Conservation (phyloP, 2,329 filamentous ascomycete genomes). For the Pyricularia sp. region DNA sequence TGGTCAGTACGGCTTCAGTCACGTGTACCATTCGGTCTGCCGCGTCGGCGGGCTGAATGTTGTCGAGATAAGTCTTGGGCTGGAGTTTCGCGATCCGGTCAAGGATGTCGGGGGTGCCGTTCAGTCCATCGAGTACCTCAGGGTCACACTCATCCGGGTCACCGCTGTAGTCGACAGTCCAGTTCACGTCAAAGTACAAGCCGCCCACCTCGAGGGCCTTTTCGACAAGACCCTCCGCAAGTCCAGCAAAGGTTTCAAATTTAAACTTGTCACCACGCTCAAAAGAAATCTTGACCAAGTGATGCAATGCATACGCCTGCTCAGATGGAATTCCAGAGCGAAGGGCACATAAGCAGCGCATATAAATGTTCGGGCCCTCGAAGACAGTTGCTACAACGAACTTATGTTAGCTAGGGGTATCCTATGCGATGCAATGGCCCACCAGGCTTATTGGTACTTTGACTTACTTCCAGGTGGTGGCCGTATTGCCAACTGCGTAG, state of each 20-base stretch:
- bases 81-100: constrained; percentile 55
- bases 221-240: constrained; percentile 78
- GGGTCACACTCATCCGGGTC: constrained; percentile 39
- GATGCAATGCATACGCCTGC: constrained; percentile 84
- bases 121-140: constrained; percentile 35
- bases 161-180: constrained; percentile 58
- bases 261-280: constrained; percentile 92
- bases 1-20: constrained; percentile 74
- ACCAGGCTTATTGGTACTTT: not conserved
- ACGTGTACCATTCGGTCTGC: constrained; percentile 60
- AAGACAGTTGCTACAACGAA: constrained; percentile 33
- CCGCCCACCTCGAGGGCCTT: constrained; percentile 68
- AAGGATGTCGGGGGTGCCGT: constrained; percentile 61
- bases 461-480: constrained; percentile 46
- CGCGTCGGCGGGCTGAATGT: constrained; percentile 60
- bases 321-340: constrained; percentile 69
- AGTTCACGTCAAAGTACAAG: constrained; percentile 71
- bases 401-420: constrained; percentile 10
- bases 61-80: constrained; percentile 46
- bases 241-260: constrained; percentile 78
- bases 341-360: constrained; percentile 71
- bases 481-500: constrained; percentile 35
- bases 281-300: constrained; percentile 88
- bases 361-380: constrained; percentile 80
- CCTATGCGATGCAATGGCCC: not conserved